phyloP scores from a whole-genome alignment of 1,284 basidiomycete species.

The Ceratobasidium sp. region DNA sequence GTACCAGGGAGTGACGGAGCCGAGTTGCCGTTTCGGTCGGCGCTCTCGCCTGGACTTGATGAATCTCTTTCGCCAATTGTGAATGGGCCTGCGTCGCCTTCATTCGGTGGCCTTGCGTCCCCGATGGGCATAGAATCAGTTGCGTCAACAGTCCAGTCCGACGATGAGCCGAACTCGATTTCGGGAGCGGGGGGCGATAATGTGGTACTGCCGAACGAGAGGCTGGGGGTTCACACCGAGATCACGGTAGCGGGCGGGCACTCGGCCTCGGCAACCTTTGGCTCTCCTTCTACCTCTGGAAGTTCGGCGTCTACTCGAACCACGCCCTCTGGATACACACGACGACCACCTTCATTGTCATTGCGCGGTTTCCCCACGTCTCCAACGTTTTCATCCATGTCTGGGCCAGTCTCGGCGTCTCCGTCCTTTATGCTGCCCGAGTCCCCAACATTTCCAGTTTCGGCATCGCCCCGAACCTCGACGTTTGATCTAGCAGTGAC shows the following conservation, averaged over 20 bases:
- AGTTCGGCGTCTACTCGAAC: constrained; percentile 22
- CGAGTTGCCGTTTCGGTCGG: background rate
- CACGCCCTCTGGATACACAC: background rate
- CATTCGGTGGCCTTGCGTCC: constrained; percentile 10
- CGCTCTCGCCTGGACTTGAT: background rate
- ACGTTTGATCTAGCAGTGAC: constrained; percentile 36
- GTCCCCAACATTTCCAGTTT: constrained; percentile 19
- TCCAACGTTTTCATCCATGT: constrained; percentile 18
- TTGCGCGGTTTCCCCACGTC: constrained; percentile 28
- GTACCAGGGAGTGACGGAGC: background rate
- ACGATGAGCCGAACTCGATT: background rate
- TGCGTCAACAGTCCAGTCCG: constrained; percentile 10
- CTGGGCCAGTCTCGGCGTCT: background rate
- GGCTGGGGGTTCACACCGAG: background rate
- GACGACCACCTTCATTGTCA: constrained; percentile 5
- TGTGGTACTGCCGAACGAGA: background rate
- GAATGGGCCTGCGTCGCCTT: background rate
- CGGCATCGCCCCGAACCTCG: constrained; percentile 30
- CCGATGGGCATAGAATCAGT: background rate
- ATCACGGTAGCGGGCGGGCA: background rate
- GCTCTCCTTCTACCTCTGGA: constrained; percentile 12
- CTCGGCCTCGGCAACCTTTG: constrained; percentile 7
- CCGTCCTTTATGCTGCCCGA: constrained; percentile 2
- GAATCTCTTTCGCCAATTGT: constrained; percentile 3
- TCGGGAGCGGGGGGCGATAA: background rate